Evolutionary conservation across 495 filamentous ascomycete genomes (phyloP).

Genomic region (Podospora pseudoanserina): DNA sequence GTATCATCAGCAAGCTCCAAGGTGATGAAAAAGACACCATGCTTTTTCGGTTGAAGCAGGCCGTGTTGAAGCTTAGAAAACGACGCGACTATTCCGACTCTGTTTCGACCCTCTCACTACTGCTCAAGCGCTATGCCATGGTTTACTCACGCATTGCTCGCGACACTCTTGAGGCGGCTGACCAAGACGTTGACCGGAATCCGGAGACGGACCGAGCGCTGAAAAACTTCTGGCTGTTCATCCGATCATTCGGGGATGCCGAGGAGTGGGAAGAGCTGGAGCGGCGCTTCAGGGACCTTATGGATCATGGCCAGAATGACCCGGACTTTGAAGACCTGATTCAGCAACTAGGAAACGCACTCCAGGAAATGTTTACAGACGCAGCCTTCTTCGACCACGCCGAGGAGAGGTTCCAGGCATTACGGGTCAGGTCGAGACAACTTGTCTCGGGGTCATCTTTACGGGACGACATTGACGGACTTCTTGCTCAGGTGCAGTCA

Average conservation of each 20-base stretch:
- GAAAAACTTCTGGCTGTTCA: conserved; percentile 68
- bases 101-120: conserved; percentile 68
- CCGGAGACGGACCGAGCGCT: conserved; percentile 70
- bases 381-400: conserved; percentile 76
- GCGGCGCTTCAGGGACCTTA: conserved; percentile 59
- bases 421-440: conserved; percentile 63
- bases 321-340: conserved; percentile 80
- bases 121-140: conserved; percentile 75
- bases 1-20: conserved; percentile 62
- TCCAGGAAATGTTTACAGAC: conserved; percentile 82
- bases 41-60: conserved; percentile 67
- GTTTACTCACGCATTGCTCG: conserved; percentile 70
- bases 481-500: conserved; percentile 63
- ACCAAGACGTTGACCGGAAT: conserved; percentile 70
- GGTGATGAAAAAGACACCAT: conserved; percentile 70
- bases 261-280: conserved; percentile 74
- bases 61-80: conserved; percentile 69
- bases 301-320: conserved; percentile 71
- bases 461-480: conserved; percentile 66
- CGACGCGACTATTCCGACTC: conserved; percentile 81
- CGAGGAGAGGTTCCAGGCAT: conserved; percentile 63
- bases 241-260: conserved; percentile 72
- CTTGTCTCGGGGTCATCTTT: conserved; percentile 62
- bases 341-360: conserved; percentile 61
- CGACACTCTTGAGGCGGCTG: conserved; percentile 56